These are phyloP conservation scores for Strobilomyces dryophilus DNA, from an alignment of 768 basidiomycete genomes.

Conservation along the genomic window DNA sequence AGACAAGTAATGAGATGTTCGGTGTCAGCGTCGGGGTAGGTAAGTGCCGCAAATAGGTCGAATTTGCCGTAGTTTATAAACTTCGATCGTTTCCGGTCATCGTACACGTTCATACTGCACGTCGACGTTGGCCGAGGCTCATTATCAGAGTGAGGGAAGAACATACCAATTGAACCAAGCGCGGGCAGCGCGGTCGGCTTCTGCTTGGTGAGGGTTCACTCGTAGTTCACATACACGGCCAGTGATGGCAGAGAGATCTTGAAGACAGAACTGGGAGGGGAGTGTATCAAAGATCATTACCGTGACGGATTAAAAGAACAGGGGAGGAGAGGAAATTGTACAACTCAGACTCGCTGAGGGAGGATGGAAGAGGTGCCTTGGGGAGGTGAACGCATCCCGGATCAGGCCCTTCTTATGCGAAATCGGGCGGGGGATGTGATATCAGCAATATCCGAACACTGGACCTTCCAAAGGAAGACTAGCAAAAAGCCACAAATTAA, in stretches of 20 bases:
- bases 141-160: not conserved
- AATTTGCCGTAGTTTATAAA: conserved; percentile 37
- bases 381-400: not conserved
- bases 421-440: conserved; percentile 17
- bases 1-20: conserved; percentile 34
- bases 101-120: conserved; percentile 31
- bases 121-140: not conserved
- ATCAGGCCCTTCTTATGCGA: conserved; percentile 29
- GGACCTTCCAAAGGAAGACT: conserved; percentile 18
- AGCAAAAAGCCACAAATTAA: conserved; percentile 27
- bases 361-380: conserved; percentile 6
- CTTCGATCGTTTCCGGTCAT: conserved; percentile 31
- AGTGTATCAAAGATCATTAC: conserved; percentile 31
- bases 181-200: conserved; percentile 31
- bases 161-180: conserved; percentile 33
- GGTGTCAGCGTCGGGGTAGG: conserved; percentile 35
- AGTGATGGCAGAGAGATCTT: conserved; percentile 34
- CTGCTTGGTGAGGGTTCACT: conserved; percentile 30
- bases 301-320: conserved; percentile 8
- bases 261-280: conserved; percentile 34
- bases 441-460: conserved; percentile 17
- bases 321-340: conserved; percentile 14
- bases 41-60: conserved; percentile 36
- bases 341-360: conserved; percentile 28
- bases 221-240: conserved; percentile 35